Conservation (phyloP, 495 filamentous ascomycete genomes). For the Neurospora terricola region DNA sequence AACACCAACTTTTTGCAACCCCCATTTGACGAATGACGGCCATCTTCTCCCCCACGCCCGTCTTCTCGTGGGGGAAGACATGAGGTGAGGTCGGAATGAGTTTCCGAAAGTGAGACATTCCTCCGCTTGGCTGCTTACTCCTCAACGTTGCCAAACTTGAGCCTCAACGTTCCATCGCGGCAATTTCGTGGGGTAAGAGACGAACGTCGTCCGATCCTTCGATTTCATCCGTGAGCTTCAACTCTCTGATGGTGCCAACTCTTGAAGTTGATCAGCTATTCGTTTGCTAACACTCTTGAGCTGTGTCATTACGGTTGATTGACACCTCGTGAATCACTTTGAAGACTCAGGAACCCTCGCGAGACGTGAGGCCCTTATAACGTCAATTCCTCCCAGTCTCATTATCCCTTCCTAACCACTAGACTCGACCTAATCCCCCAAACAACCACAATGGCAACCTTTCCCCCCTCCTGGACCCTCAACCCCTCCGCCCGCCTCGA, state of each 20-base stretch:
- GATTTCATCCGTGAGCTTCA: neutral
- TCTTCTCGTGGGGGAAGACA: neutral
- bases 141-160: neutral
- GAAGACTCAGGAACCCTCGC: neutral
- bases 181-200: neutral
- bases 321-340: neutral
- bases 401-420: neutral
- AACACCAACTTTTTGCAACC: neutral
- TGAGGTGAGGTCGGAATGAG: neutral
- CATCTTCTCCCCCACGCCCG: neutral
- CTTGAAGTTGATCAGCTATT: neutral
- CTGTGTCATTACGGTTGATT: neutral
- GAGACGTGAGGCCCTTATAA: neutral
- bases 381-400: neutral
- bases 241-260: neutral
- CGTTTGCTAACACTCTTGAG: neutral
- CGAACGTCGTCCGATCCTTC: neutral
- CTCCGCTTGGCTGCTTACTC: neutral
- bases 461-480: conserved; percentile 11
- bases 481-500: conserved; percentile 2
- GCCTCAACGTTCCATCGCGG: neutral
- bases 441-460: neutral
- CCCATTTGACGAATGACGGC: neutral
- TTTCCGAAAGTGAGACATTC: neutral
- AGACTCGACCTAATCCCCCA: neutral